These are phyloP conservation scores for Saturnispora bothae DNA, from an alignment of 805 yeast species.

Conservation along the genomic window DNA sequence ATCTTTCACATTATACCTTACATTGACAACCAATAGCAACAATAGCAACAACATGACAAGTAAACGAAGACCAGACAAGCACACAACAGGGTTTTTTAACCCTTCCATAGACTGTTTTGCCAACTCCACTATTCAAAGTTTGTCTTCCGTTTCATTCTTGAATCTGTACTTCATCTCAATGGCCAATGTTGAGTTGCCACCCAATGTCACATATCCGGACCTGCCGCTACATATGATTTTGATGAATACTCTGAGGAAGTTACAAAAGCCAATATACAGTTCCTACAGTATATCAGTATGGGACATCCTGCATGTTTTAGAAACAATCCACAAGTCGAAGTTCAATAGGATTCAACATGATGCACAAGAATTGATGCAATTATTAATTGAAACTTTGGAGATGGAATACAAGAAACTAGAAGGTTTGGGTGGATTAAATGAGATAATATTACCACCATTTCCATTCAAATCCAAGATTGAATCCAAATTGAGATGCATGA, in stretches of 20 bases:
- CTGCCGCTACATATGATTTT: conserved; percentile 49
- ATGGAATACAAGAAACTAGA: conserved; percentile 37
- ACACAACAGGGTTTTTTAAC: conserved; percentile 77
- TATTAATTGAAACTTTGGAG: conserved; percentile 68
- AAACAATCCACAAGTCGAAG: conserved; percentile 57
- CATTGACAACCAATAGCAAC: no score
- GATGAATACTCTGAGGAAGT: conserved; percentile 38
- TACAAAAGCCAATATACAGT: conserved; percentile 52
- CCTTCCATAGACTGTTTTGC: conserved; percentile 87
- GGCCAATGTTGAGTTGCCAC: conserved; percentile 1
- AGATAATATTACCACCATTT: conserved; percentile 51
- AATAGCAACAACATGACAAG: no score
- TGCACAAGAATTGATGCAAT: conserved; percentile 85
- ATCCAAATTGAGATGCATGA: conserved; percentile 59
- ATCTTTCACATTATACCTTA: no score
- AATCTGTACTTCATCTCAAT: conserved; percentile 42
- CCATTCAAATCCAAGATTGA: conserved; percentile 65
- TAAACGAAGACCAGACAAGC: conserved; percentile 58
- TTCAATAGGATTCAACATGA: conserved; percentile 83
- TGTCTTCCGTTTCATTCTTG: conserved; percentile 50
- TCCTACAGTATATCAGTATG: conserved; percentile 59
- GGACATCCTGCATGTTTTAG: conserved; percentile 68
- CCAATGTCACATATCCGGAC: conserved; percentile 21
- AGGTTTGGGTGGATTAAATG: conserved; percentile 30
- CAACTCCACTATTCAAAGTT: conserved; percentile 76